phyloP scores from a whole-genome alignment of 2,329 filamentous ascomycete species.

The Hortaea sp. region DNA sequence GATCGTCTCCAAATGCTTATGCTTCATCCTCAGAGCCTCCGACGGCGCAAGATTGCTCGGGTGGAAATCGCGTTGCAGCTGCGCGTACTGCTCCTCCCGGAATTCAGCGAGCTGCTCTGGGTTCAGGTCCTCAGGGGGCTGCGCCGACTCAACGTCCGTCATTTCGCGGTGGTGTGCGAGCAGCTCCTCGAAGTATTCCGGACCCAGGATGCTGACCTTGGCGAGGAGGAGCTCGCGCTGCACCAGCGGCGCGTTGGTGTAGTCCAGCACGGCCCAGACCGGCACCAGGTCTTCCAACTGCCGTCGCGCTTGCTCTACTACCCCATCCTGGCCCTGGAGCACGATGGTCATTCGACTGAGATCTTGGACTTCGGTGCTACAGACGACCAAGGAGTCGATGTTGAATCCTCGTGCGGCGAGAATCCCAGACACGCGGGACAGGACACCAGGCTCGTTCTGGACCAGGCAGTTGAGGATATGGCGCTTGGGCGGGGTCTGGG shows the following conservation, averaged over 20 bases:
- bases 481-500: conserved; percentile 73
- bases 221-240: conserved; percentile 91
- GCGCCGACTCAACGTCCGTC: conserved; percentile 38
- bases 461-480: conserved; percentile 98
- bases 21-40: conserved; percentile 89
- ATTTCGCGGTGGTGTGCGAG: conserved; percentile 94
- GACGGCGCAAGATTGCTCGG: conserved; percentile 76
- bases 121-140: conserved; percentile 11
- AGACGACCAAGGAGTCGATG: conserved; percentile 96
- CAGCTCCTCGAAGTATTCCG: conserved; percentile 96
- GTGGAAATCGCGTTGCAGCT: conserved; percentile 63
- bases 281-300: conserved; percentile 95
- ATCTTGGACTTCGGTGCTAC: conserved; percentile 94
- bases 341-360: conserved; percentile 98
- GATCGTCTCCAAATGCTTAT: conserved; percentile 92
- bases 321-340: conserved; percentile 87
- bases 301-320: conserved; percentile 90
- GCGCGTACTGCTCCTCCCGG: conserved; percentile 14
- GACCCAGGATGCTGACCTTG: conserved; percentile 92
- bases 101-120: conserved; percentile 16
- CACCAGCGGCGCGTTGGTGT: conserved; percentile 83
- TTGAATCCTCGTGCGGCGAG: conserved; percentile 95
- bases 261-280: conserved; percentile 96
- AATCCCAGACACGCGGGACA: conserved; percentile 93
- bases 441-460: conserved; percentile 95